A percentile compares a stretch with the other conserved stretches of the same genome.
Conservation (phyloP, 2,329 filamentous ascomycete species). For the Teratosphaeria gauchensis region DNA sequence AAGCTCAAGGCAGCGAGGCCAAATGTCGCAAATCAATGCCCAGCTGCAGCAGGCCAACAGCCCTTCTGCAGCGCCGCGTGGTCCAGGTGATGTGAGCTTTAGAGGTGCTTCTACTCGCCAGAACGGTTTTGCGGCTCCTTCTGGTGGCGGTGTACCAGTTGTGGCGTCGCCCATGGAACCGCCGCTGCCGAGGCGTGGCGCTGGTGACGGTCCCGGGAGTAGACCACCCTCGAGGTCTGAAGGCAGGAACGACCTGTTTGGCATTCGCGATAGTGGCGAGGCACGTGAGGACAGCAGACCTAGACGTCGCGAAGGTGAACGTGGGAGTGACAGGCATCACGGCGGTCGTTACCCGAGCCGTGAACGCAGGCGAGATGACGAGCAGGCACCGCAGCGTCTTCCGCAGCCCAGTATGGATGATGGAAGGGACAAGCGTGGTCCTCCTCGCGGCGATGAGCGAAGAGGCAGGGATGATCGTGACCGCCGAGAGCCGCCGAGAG, state of each 20-base stretch:
- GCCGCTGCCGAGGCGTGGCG: constrained; percentile 2
- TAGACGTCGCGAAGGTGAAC: constrained; percentile 18
- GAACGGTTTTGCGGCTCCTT: constrained; percentile 10
- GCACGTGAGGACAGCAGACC: constrained; percentile 2
- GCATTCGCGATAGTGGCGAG: constrained; percentile 9
- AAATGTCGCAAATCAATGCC: constrained; percentile 16
- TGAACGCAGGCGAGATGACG: constrained; percentile 16
- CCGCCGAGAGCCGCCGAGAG: constrained; percentile 8
- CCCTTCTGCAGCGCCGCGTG: constrained; percentile 1
- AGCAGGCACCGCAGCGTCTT: constrained; percentile 8
- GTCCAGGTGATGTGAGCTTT: constrained; percentile 20
- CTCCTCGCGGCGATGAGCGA: constrained; percentile 17
- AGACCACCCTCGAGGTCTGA: constrained; percentile 6
- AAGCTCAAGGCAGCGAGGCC: constrained; percentile 13
- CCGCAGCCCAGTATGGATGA: constrained; percentile 15
- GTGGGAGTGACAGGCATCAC: constrained; percentile 8
- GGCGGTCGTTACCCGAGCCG: constrained; percentile 19
- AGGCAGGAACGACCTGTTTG: constrained; percentile 13
- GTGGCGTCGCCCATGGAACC: constrained; percentile 16
- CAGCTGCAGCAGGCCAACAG: constrained; percentile 6
- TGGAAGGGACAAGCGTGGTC: constrained; percentile 13
- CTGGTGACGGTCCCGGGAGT: constrained; percentile 6
- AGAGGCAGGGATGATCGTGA: constrained; percentile 13
- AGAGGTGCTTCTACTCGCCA: constrained; percentile 22
- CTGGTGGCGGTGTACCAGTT: constrained; percentile 2